phyloP scores from a whole-genome alignment of 352 stramenopile genomes.

The Hyaloperonospora arabidopsidis region DNA sequence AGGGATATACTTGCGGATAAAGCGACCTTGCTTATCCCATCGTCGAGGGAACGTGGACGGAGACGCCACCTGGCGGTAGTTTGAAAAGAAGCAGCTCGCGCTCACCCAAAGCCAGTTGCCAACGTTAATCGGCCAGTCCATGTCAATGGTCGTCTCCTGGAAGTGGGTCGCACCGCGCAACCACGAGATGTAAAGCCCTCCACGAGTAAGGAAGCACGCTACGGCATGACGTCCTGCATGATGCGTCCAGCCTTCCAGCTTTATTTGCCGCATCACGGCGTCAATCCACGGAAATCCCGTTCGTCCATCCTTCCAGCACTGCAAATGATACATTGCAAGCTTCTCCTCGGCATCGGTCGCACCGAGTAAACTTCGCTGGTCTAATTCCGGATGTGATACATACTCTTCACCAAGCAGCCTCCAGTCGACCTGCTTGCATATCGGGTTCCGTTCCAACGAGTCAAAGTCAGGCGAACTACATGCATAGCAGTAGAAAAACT shows the following conservation, averaged over 20 bases:
- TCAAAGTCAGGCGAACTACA: conserved; percentile 72
- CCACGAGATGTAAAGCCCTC: conserved; percentile 93
- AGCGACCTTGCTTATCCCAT: conserved; percentile 86
- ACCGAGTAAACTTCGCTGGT: background rate
- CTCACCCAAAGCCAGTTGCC: conserved; percentile 97
- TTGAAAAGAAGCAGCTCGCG: conserved; percentile 91
- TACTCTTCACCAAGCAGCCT: conserved; percentile 29
- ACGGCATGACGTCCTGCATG: conserved; percentile 87
- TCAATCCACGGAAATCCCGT: conserved; percentile 98
- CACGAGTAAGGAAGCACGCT: conserved; percentile 94
- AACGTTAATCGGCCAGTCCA: conserved; percentile 94
- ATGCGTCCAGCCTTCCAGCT: conserved; percentile 81
- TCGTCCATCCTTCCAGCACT: conserved; percentile 86
- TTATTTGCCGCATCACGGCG: conserved; percentile 90
- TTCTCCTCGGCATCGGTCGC: conserved; percentile 34
- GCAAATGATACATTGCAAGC: conserved; percentile 46
- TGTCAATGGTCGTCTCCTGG: conserved; percentile 91
- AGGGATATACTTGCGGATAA: conserved; percentile 90
- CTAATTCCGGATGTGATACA: conserved; percentile 16
- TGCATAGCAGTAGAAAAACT: conserved; percentile 89
- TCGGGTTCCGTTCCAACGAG: conserved; percentile 84
- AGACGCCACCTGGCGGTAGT: conserved; percentile 93
- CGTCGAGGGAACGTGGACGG: conserved; percentile 89
- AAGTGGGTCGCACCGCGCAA: conserved; percentile 83
- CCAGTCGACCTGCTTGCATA: conserved; percentile 78